These are phyloP conservation scores for Exophiala sp. DNA, from an alignment of 2,329 filamentous ascomycete genomes.

Conservation along the genomic window DNA sequence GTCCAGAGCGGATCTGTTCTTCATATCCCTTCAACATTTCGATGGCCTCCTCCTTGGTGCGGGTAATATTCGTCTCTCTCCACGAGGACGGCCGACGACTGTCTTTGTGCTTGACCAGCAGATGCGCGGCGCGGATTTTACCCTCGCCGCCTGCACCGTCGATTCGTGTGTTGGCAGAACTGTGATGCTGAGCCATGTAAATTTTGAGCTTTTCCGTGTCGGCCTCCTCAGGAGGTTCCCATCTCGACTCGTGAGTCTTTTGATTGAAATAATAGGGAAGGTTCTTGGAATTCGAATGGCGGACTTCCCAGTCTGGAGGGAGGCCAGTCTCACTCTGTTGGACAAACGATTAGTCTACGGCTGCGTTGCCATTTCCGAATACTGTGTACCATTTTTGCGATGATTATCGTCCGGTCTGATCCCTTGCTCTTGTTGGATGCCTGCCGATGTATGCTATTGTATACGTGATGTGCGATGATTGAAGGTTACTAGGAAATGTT, in stretches of 20 bases:
- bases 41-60: conserved; percentile 81
- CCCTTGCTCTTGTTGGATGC: no score
- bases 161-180: conserved; percentile 47
- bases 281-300: conserved; percentile 97
- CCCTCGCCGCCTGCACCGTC: conserved; percentile 52
- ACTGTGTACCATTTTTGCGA: no score
- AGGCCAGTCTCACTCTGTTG: conserved; percentile 68
- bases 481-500: no score
- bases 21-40: conserved; percentile 73
- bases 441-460: no score
- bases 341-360: background rate
- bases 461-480: no score
- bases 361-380: no score
- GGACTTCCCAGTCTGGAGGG: conserved; percentile 86
- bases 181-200: conserved; percentile 90
- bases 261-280: conserved; percentile 98
- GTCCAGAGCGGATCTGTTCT: conserved; percentile 67
- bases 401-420: no score
- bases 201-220: conserved; percentile 89
- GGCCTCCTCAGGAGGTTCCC: conserved; percentile 86
- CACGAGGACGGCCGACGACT: conserved; percentile 89
- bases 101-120: conserved; percentile 88
- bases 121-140: conserved; percentile 89
- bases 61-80: conserved; percentile 84
- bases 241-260: conserved; percentile 79